Evolutionary conservation across 176 grass and related monocot species (phyloP), one percentile per base, ranked within the genome.

Genomic region (Zea luxurians): DNA sequence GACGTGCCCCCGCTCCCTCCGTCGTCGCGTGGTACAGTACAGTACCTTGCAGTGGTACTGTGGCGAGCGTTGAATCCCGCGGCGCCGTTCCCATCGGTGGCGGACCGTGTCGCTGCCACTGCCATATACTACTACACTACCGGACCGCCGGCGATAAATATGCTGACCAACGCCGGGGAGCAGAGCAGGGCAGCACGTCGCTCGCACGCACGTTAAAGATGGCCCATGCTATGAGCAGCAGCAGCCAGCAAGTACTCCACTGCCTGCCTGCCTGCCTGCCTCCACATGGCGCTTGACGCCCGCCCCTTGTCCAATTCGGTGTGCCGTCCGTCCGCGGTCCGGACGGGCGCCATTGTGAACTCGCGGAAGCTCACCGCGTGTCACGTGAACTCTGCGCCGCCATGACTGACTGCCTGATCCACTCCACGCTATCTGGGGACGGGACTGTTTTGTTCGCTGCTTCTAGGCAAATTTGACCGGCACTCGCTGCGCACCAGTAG

Each of bases 61-160:
- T 16, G 21, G 21, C 46, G 7, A 42, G 3, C 2, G 44, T 78
- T 3, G 47, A 52, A 36, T 2, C 18, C 0, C 54, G 54, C 1
- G 36, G n/a, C 4, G 70, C 4, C 18, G 70, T 53, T 54, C 10
- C 8, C 12, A 20, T 48, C 40, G 15, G 48, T 10, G 54, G 3
- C 45, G 34, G 48, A 7, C 62, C 54, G 17, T 57, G 17, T 70
- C 38, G 27, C 27, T 77, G 83, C 72, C 84, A 48, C 27, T 77
- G 83, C 72, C 84, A 48, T 48, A 69, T 54, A n/a, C n/a, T n/a
- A n/a, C n/a, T n/a, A n/a, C n/a, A n/a, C n/a, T n/a, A 45, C 79
- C 72, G 78, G 64, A 74, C 70, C 66, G 10, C 20, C 3, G 16
- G 13, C 21, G 65, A 61, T 82, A 40, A 48, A 37, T 65, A 27